These are phyloP conservation scores for Aspergillus sp. DNA, from an alignment of 2,329 filamentous ascomycete genomes.

Conservation along the genomic window DNA sequence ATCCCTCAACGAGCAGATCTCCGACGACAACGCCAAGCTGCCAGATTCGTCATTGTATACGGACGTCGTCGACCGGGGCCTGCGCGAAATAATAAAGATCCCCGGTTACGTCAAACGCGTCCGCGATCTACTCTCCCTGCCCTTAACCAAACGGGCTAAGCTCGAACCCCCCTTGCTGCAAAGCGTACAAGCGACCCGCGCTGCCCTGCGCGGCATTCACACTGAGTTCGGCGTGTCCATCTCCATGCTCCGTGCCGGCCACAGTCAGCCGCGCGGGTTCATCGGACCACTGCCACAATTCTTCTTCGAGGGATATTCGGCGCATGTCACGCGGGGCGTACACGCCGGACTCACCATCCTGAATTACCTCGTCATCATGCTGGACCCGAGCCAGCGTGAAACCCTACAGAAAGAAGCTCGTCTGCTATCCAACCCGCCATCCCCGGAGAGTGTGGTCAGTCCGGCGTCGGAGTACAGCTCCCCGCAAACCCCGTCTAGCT, in stretches of 20 bases:
- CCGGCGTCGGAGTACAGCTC: not conserved
- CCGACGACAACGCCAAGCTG: constrained; percentile 28
- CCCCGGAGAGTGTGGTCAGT: not conserved
- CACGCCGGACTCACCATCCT: constrained; percentile 23
- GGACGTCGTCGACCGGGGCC: constrained; percentile 33
- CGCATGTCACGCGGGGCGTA: constrained; percentile 23
- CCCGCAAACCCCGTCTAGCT: constrained; percentile 19
- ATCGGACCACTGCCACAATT: constrained; percentile 26
- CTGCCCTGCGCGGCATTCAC: constrained; percentile 26
- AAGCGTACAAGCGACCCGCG: constrained; percentile 23
- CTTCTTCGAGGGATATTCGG: constrained; percentile 27
- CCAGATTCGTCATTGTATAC: constrained; percentile 33
- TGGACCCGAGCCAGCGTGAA: constrained; percentile 22
- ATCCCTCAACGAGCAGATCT: constrained; percentile 32
- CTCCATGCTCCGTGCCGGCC: constrained; percentile 24
- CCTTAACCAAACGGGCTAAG: constrained; percentile 10
- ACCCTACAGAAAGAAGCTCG: constrained; percentile 21
- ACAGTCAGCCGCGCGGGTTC: constrained; percentile 18
- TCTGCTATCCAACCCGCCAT: constrained; percentile 9
- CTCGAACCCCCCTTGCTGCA: constrained; percentile 21
- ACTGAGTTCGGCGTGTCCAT: constrained; percentile 29
- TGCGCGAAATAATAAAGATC: constrained; percentile 31
- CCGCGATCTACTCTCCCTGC: constrained; percentile 16
- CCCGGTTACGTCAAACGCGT: constrained; percentile 30
- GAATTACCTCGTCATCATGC: constrained; percentile 24